Evolutionary conservation across 345 rosid species (phyloP), one percentile per base, ranked within the genome.

Genomic region (Firmiana major): DNA sequence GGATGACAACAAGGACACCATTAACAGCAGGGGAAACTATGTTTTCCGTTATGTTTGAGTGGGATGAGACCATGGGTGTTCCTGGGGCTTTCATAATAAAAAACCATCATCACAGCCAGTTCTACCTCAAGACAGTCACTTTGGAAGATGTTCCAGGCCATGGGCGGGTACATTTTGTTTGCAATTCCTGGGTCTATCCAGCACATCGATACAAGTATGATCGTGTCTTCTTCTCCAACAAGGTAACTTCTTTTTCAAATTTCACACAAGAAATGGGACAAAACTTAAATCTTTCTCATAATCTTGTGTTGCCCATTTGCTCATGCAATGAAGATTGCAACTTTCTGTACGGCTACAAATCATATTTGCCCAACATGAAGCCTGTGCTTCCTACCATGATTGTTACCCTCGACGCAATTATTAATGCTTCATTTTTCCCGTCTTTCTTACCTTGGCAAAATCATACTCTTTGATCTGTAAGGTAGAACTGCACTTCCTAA

Each of bases 141-240:
- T 87, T 94, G 38, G 97, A 92, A 75, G 84, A 88, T 40, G 78
- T 81, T 73, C 84, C 85, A 0, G 81, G 76, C 3, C 88, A 86
- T 73, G 94, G 89, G 60, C 81, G 85, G 7, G 57, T 90, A 42
- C 92, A 88, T 78, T 95, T 95, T 76, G 77, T 88, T 55, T 95
- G 99, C 87, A 92, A 90, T 78, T 95, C 99, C 21, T 95, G 99
- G 99, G 93, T 95, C 28, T 95, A 95, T 75, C 98, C 99, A 0
- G 67, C 80, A 1, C 93, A 84, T 73, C 80, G 91, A 0, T 92
- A 93, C 89, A 81, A 86, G 40, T 85, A 89, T 40, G 79, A 87
- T 74, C 93, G 99, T 21, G 89, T 90, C 21, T 95, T 93, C 90
- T 95, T 95, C 82, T 89, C 94, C 11, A 93, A 92, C 87, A 87